Evolutionary conservation across 352 stramenopile species (phyloP), one percentile per base, ranked within the genome.

Genomic region (Pythium myriotylum): DNA sequence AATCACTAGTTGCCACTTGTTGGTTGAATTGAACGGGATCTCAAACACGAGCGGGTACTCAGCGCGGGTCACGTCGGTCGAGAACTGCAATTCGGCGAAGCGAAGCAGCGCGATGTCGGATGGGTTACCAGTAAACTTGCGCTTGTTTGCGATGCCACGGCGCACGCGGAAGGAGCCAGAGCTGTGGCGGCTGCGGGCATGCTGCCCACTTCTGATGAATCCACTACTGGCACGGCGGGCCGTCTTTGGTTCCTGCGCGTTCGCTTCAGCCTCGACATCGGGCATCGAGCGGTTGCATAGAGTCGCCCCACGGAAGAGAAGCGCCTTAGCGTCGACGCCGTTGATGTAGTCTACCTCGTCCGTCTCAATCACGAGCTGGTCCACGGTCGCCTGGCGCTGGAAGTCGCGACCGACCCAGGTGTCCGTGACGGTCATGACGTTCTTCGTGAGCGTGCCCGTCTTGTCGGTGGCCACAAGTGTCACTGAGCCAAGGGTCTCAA

Each of bases 381-480:
- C 68, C 3, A 46, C 53, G 0, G 41, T 37, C 5, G n/a, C 42
- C 9, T 84, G 75, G 22, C 59, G 54, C 0, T 69, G 35, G 52
- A 76, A 81, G 17, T 65, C 61, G 19, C 62, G 40, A 6, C 65
- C 75, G 27, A 65, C 29, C 72, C 72, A 84, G 20, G 62, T 77
- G 50, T 85, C 71, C 9, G 72, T 79, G 24, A 84, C 65, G 14
- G 76, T 76, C 83, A 84, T 80, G 45, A 86, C 68, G 67, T 83
- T 83, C 59, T 79, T 81, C 2, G 93, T 98, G 5, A 97, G 79
- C 37, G 92, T 98, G 23, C 89, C 91, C 3, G 91, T 98, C 72
- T 97, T 98, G 74, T 98, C 94, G 0, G 86, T 96, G 26, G 90
- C 97, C 20, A 98, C 79, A 20, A 97, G 75, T 41, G 74, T 79